These are phyloP conservation scores for Claviceps sp. DNA, from an alignment of 2,329 filamentous ascomycete species.

Conservation along the genomic window DNA sequence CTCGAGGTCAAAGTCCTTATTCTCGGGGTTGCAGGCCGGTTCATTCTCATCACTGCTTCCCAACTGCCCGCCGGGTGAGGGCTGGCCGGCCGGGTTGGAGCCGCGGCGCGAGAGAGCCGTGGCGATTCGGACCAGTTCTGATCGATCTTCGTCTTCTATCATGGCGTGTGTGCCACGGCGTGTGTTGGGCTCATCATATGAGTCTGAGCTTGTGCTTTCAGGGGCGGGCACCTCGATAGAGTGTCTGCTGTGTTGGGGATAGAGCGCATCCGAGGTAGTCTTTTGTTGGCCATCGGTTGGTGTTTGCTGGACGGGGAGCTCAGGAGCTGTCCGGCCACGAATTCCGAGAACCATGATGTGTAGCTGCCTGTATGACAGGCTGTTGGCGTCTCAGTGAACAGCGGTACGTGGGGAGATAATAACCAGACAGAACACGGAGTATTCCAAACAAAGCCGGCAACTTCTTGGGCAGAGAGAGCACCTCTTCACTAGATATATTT, in stretches of 20 bases:
- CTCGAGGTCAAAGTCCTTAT: conserved; percentile 25
- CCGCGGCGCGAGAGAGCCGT: conserved; percentile 24
- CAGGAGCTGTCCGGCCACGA: neutral
- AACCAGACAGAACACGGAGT: neutral
- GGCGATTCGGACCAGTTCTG: conserved; percentile 26
- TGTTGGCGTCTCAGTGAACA: neutral
- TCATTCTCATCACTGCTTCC: conserved; percentile 15
- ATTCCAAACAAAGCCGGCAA: neutral
- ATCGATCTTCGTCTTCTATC: conserved; percentile 20
- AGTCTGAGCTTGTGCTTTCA: neutral
- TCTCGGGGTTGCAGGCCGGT: conserved; percentile 23
- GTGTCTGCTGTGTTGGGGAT: neutral
- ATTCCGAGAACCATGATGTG: neutral
- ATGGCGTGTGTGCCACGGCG: conserved; percentile 7
- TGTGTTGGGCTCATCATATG: conserved; percentile 3
- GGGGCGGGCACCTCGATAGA: neutral
- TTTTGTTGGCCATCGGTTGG: neutral
- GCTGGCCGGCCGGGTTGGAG: conserved; percentile 12
- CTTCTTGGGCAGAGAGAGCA: neutral
- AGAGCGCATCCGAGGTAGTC: neutral
- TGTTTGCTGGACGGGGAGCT: neutral
- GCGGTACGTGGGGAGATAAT: neutral
- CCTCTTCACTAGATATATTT: neutral
- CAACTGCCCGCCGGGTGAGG: conserved; percentile 8
- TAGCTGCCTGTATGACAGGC: neutral